Evolutionary conservation across 106 monocot genomes (phyloP).

Genomic region (Agapanthus africanus): DNA sequence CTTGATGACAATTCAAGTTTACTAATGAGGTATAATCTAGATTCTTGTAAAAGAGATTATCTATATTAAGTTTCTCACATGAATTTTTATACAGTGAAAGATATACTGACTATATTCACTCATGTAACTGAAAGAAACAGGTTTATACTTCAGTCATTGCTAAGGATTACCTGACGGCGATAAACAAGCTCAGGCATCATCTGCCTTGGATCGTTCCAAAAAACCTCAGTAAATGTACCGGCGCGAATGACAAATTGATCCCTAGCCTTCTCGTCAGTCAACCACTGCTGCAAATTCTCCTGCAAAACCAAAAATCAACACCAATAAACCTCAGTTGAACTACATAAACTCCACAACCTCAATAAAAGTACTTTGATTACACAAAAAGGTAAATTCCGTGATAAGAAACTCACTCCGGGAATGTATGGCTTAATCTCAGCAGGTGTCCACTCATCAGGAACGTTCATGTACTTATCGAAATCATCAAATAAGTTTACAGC

Average conservation of each 20-base stretch:
- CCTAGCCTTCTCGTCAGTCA: constrained; percentile 80
- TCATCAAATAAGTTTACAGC: constrained; percentile 73
- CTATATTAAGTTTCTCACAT: no score
- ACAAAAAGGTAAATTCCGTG: neutral
- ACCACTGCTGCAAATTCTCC: constrained; percentile 89
- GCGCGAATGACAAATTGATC: constrained; percentile 97
- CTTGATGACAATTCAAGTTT: no score
- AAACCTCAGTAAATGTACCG: constrained; percentile 60
- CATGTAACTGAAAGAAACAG: no score
- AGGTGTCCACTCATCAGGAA: constrained; percentile 85
- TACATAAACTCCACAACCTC: neutral
- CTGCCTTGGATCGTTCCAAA: constrained; percentile 87
- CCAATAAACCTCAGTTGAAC: neutral
- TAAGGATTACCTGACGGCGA: constrained; percentile 70
- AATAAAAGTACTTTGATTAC: neutral
- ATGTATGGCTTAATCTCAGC: constrained; percentile 81
- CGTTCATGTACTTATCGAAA: constrained; percentile 75
- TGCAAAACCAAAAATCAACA: constrained; percentile 20
- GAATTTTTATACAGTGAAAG: no score
- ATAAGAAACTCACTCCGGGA: constrained; percentile 43
- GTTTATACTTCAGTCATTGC: no score
- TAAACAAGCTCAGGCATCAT: constrained; percentile 72
- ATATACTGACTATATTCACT: no score
- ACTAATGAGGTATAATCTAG: no score
- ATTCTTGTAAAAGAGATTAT: no score